Evolutionary conservation across 1,284 basidiomycete genomes (phyloP).

Genomic region (Peniophora sp.): DNA sequence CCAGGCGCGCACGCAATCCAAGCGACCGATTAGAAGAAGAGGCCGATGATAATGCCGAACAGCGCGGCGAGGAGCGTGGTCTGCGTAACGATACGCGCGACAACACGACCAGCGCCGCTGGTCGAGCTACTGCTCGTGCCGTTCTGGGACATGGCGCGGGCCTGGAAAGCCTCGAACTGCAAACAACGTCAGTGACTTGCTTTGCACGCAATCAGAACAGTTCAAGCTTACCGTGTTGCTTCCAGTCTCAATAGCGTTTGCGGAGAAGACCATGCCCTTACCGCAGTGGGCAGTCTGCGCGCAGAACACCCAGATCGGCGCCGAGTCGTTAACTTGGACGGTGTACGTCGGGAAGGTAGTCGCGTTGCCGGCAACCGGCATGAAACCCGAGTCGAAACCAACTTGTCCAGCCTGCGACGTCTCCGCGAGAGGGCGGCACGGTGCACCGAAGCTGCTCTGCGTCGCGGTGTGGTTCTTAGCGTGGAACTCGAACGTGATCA

Average conservation of each 20-base stretch:
- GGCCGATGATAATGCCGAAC: neutral
- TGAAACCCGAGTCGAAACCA: conserved; percentile 59
- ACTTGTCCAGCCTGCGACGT: conserved; percentile 39
- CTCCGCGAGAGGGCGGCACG: conserved; percentile 40
- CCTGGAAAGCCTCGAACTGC: conserved; percentile 46
- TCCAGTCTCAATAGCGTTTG: conserved; percentile 47
- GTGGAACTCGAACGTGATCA: conserved; percentile 53
- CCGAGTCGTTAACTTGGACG: conserved; percentile 45
- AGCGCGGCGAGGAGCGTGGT: neutral
- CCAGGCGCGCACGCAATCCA: too few species aligned
- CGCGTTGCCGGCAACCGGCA: conserved; percentile 36
- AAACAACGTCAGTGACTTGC: too few species aligned
- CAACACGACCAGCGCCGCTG: neutral
- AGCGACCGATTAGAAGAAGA: neutral
- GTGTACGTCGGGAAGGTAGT: conserved; percentile 46
- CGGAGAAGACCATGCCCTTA: conserved; percentile 58
- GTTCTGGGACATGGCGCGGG: conserved; percentile 32
- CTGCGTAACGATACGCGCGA: neutral
- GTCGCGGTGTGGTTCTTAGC: conserved; percentile 43
- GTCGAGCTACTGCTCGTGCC: conserved; percentile 23
- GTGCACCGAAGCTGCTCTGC: conserved; percentile 47
- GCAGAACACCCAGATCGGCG: conserved; percentile 39
- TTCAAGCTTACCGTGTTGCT: conserved; percentile 26
- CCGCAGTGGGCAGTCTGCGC: conserved; percentile 44
- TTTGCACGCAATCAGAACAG: too few species aligned